A percentile compares a stretch with the other conserved stretches of the same genome.
These are phyloP conservation scores for Hebeloma cylindrosporum DNA, from an alignment of 768 basidiomycete species.

Conservation along the genomic window DNA sequence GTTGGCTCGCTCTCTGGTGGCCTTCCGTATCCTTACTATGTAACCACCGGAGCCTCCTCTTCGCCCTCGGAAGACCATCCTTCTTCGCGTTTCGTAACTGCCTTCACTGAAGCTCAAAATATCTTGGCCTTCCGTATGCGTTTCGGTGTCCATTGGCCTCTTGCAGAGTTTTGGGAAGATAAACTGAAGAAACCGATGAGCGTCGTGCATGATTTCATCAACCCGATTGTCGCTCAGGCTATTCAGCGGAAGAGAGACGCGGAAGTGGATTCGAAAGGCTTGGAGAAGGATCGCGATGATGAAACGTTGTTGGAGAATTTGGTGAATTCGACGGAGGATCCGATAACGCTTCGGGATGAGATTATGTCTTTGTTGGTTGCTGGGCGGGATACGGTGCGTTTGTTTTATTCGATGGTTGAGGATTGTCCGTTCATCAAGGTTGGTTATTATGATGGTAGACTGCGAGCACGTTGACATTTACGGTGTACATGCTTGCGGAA, in stretches of 20 bases:
- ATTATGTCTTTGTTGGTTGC: conserved; percentile 45
- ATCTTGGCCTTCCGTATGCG: conserved; percentile 31
- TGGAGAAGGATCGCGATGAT: conserved; percentile 25
- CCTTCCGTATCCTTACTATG: conserved; percentile 22
- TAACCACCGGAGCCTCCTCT: conserved; percentile 5
- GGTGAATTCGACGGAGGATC: conserved; percentile 39
- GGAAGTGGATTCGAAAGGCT: conserved; percentile 6
- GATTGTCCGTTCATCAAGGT: not conserved
- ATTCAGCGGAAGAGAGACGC: conserved; percentile 32
- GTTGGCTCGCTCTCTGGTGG: conserved; percentile 31
- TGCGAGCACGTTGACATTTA: conserved; percentile 43
- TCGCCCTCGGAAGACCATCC: conserved; percentile 15
- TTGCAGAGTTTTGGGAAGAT: conserved; percentile 46
- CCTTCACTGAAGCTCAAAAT: conserved; percentile 39
- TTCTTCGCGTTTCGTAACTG: conserved; percentile 28
- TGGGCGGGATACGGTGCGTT: conserved; percentile 41
- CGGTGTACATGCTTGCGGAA: conserved; percentile 45
- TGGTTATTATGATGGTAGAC: conserved; percentile 29
- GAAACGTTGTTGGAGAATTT: conserved; percentile 47
- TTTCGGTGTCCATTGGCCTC: conserved; percentile 43
- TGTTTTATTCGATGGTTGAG: not conserved
- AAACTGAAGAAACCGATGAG: conserved; percentile 35
- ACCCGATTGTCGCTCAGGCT: conserved; percentile 46
- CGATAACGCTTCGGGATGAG: conserved; percentile 39
- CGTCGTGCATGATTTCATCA: conserved; percentile 45